Evolutionary conservation across 208 protist species (phyloP), one percentile per base, ranked within the genome.

Genomic region (Leishmania amazonensis): DNA sequence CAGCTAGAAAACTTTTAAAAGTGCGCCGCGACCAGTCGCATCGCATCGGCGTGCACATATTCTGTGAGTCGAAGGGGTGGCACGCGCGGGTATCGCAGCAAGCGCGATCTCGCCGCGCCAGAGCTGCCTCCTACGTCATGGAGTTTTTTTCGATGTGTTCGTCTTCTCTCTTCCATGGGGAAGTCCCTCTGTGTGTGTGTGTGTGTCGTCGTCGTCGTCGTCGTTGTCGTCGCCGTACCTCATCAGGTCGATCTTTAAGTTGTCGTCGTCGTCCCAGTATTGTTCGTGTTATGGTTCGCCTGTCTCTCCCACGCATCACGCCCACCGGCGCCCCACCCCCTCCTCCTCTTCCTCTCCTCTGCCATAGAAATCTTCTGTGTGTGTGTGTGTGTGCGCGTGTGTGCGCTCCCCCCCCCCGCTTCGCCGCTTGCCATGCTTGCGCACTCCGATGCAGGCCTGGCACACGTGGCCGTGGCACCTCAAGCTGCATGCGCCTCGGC

Each of bases 161-260:
- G 80, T 71, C 31, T 47, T 73, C 42, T 60, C 57, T 87, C 62
- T 40, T 28, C 8, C 45, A 47, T 47, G 45, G 45, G 45, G 8
- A 47, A 5, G 7, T 47, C 45, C 8, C 9, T 47, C 45, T 5
- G 45, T 47, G 64, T 85, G 5, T 82, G 53, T 82, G 28, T 88
- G 76, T 81, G 58, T 78, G 53, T 79, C 64, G 19, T 62, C 24
- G 0, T 47, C 45, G 45, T 47, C 42, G 40, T 42, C 42, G 45
- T 47, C 45, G 45, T 1, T 9, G 45, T 47, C 9, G 45, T 1
- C 45, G 45, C 11, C 9, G 24, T 8, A 62, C 31, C 57, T 2
- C 24, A 13, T 62, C 24, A n/a, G 57, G 57, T n/a, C 19, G 15
- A 24, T 2, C 24, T 35, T 35, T 35, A 35, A 35, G 4, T 31